A percentile compares a stretch with the other conserved stretches of the same genome.
These are phyloP conservation scores for Alternaria sp. DNA, from an alignment of 2,329 filamentous ascomycete genomes.

Conservation along the genomic window DNA sequence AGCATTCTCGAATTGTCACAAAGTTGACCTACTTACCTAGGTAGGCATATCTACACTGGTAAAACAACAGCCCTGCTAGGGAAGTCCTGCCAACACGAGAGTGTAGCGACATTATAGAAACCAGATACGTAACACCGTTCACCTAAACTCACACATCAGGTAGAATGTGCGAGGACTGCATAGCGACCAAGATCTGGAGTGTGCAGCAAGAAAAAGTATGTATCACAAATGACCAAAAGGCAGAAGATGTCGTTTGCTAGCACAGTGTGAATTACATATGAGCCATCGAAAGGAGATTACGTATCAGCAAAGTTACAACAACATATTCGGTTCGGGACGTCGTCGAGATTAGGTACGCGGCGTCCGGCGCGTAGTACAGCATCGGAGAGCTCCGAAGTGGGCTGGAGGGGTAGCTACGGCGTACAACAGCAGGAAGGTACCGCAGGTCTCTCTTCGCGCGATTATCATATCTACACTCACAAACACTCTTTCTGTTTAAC, in stretches of 20 bases:
- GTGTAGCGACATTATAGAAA: background rate
- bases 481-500: background rate
- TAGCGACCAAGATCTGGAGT: too few species aligned
- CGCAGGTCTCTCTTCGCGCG: background rate
- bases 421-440: background rate
- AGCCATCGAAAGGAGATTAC: background rate
- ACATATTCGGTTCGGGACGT: background rate
- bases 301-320: background rate
- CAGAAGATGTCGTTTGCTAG: too few species aligned
- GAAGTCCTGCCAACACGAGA: too few species aligned
- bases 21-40: too few species aligned
- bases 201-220: too few species aligned
- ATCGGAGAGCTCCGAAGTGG: conserved; percentile 5
- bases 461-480: background rate
- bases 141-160: background rate
- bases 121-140: background rate
- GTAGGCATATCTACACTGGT: too few species aligned
- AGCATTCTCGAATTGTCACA: too few species aligned
- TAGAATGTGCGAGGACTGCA: too few species aligned
- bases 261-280: background rate
- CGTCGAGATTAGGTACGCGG: background rate
- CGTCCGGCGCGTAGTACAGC: conserved; percentile 1
- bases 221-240: background rate
- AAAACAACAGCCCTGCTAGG: too few species aligned
- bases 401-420: conserved; percentile 8